Evolutionary conservation across 306 rosid genomes (phyloP).

Genomic region (Ziziphus jujuba): DNA sequence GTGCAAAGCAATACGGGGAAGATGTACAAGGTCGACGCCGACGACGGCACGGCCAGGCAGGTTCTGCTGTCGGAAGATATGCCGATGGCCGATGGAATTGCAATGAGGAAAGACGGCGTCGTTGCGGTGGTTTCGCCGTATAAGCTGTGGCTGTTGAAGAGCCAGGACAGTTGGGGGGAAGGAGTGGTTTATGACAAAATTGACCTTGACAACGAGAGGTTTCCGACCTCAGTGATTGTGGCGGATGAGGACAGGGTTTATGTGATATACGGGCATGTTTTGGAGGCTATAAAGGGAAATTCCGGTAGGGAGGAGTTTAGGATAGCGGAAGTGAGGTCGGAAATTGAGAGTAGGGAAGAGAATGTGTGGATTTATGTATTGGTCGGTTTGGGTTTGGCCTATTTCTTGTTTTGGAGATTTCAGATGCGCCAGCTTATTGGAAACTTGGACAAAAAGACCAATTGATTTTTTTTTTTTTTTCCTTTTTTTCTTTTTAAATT

Average conservation of each 20-base stretch:
- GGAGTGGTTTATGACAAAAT: constrained; percentile 56
- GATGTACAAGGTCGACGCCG: constrained; percentile 67
- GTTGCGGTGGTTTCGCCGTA: constrained; percentile 63
- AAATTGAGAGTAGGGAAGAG: constrained; percentile 47
- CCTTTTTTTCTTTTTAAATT: too few relatives aligned
- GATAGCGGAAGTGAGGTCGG: constrained; percentile 57
- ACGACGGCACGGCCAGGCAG: constrained; percentile 53
- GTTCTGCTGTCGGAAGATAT: constrained; percentile 54
- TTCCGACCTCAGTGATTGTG: constrained; percentile 53
- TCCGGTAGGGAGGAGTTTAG: constrained; percentile 50
- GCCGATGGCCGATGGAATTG: constrained; percentile 53
- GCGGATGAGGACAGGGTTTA: constrained; percentile 50
- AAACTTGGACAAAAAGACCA: constrained; percentile 60
- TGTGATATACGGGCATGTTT: constrained; percentile 54
- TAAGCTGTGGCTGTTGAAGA: constrained; percentile 62
- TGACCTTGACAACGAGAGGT: constrained; percentile 59
- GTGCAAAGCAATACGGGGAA: constrained; percentile 81
- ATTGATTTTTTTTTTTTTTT: constrained; percentile 12
- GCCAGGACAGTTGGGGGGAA: constrained; percentile 64
- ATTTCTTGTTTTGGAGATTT: constrained; percentile 78
- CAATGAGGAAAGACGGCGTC: constrained; percentile 56
- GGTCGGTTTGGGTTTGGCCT: constrained; percentile 66
- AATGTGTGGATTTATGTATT: constrained; percentile 59
- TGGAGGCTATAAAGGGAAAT: constrained; percentile 51
- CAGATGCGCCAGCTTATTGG: constrained; percentile 58